Evolutionary conservation across 139 green algal species (phyloP), one percentile per base, ranked within the genome.

Genomic region (Chlorella sp.): DNA sequence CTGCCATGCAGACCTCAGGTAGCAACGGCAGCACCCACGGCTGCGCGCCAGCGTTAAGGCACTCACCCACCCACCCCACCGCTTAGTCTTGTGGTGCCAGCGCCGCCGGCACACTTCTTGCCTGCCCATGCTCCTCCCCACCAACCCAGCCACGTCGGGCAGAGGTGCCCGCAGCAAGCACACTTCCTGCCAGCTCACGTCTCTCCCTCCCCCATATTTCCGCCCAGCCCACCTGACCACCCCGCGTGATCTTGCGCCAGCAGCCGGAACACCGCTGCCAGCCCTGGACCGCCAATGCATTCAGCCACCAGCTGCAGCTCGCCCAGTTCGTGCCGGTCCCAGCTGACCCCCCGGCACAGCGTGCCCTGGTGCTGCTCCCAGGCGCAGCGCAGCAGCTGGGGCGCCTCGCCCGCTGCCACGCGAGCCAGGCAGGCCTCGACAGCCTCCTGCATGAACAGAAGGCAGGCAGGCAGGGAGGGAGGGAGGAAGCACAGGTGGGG

Each of bases 231-330:
- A 94, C 96, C 96, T 89, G 85, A 68, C 92, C 90, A 96, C 57
- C 94, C 94, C 42, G 68, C 87, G 81, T 95, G 93, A 88, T 99
- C 96, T 87, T 98, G 90, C 3, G 94, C 95, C 48, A 99, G 91
- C 82, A 97, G 91, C 48, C 93, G 92, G 79, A 93, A 96, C 75
- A 99, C 93, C 1, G 92, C 94, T 3, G 96, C 95, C 40, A 99
- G 91, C 18, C 93, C 93, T 15, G 90, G 68, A 16, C 93, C 92
- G 0, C 96, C 95, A 18, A 99, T 88, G 91, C 97, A 99, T 83
- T 91, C 68, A 34, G 89, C 92, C 53, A 99, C 96, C 14, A 94
- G 89, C 57, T 91, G 82, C 89, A 99, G 91, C 28, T 97, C 91
- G 15, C 93, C 81, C 60, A 98, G 89, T 21, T 32, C 71, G 80